These are phyloP conservation scores for Phytophthora agathidicida DNA, from an alignment of 352 stramenopile species.

Conservation along the genomic window DNA sequence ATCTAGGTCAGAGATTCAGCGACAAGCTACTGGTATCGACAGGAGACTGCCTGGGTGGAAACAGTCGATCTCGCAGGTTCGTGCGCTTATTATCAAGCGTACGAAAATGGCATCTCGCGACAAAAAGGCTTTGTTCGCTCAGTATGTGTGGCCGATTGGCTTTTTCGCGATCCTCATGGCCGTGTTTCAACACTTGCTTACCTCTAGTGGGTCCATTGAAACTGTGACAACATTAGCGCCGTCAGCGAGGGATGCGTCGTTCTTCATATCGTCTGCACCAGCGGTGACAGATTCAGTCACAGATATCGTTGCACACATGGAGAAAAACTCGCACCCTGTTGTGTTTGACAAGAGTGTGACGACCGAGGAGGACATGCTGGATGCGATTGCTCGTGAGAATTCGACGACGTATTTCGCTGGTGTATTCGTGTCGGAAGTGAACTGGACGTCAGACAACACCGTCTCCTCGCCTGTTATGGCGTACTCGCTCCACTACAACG, in stretches of 20 bases:
- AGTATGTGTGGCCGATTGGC: conserved; percentile 75
- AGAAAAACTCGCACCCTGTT: conserved; percentile 25
- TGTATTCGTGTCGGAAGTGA: conserved; percentile 55
- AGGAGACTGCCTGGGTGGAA: conserved; percentile 25
- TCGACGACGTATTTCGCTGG: conserved; percentile 62
- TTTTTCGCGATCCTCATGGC: conserved; percentile 65
- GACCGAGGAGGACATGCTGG: conserved; percentile 46
- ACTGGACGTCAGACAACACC: conserved; percentile 22
- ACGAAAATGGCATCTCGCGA: conserved; percentile 60
- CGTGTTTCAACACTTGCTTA: conserved; percentile 45
- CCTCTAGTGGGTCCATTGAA: conserved; percentile 42
- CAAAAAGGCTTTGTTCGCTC: conserved; percentile 63
- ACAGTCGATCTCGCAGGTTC: conserved; percentile 50
- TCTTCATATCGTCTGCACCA: conserved; percentile 49
- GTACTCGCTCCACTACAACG: conserved; percentile 75
- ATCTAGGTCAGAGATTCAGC: conserved; percentile 18
- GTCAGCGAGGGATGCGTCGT: conserved; percentile 39
- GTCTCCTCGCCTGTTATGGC: conserved; percentile 21
- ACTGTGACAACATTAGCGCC: conserved; percentile 53
- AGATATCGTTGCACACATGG: conserved; percentile 40
- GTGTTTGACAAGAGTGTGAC: conserved; percentile 35
- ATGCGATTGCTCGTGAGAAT: conserved; percentile 43
- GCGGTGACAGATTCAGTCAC: conserved; percentile 28
- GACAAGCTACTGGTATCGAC: conserved; percentile 10
- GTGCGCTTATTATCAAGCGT: conserved; percentile 61